A percentile compares a stretch with the other conserved stretches of the same genome.
phyloP scores from a whole-genome alignment of 2,329 filamentous ascomycete species.

The Pseudogymnoascus sp. region DNA sequence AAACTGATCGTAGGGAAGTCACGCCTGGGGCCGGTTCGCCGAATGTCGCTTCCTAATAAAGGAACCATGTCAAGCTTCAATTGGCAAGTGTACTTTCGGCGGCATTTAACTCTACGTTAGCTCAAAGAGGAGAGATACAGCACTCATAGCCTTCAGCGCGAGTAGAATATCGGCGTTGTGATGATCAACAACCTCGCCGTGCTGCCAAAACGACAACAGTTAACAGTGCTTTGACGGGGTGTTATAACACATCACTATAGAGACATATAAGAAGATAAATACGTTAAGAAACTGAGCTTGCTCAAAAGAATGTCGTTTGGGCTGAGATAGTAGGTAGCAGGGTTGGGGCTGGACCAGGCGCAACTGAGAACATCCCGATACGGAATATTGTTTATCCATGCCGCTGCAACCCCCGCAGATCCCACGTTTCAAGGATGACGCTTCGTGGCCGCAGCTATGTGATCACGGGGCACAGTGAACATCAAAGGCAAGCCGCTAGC shows the following conservation, averaged over 20 bases:
- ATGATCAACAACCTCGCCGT: background rate
- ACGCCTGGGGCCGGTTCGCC: background rate
- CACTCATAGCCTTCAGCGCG: background rate
- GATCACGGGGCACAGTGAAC: background rate
- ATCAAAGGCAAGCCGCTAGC: background rate
- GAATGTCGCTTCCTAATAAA: background rate
- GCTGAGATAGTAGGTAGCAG: background rate
- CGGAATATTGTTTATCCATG: background rate
- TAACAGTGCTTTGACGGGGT: background rate
- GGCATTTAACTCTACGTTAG: background rate
- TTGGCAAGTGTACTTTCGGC: background rate
- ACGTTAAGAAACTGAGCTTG: background rate
- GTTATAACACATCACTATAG: background rate
- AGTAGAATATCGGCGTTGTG: background rate
- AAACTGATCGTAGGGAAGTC: background rate
- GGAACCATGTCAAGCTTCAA: background rate
- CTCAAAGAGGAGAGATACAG: background rate
- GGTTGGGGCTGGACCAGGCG: background rate
- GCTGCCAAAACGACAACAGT: background rate
- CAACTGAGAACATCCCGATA: background rate
- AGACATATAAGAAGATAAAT: background rate
- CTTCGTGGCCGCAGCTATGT: background rate
- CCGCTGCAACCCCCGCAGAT: constrained; percentile 1
- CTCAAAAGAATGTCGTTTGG: background rate
- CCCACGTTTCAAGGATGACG: constrained; percentile 6